These are phyloP conservation scores for Vitis hybrid DNA, from an alignment of 177 flowering plant species.

Conservation along the genomic window DNA sequence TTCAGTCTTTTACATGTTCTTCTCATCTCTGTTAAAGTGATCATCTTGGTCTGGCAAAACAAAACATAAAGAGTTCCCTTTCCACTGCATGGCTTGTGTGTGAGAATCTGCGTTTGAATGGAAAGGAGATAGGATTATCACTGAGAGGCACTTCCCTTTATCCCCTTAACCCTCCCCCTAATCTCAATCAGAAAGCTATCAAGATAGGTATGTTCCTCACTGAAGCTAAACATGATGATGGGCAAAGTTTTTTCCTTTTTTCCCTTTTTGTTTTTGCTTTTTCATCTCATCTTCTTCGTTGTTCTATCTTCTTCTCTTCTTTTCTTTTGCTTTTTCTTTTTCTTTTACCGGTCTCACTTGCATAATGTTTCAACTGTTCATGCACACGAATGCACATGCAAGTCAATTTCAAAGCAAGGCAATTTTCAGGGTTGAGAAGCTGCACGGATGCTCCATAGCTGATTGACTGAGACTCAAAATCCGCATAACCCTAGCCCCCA, in stretches of 20 bases:
- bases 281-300: no score
- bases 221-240: neutral
- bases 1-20: neutral
- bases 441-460: constrained; percentile 18
- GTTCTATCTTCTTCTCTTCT: neutral
- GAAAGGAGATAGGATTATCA: no score
- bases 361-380: constrained; percentile 3
- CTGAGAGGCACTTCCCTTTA: no score
- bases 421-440: constrained; percentile 27
- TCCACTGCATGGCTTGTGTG: no score
- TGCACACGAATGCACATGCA: constrained; percentile 15
- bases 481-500: neutral
- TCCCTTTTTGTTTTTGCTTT: neutral
- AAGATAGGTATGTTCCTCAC: no score
- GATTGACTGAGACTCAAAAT: constrained; percentile 17
- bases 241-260: neutral
- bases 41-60: no score
- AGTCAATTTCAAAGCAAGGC: constrained; percentile 19
- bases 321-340: neutral
- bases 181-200: no score
- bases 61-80: no score
- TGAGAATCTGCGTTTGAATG: no score
- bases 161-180: no score
- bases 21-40: neutral
- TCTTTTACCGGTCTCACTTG: neutral